phyloP scores from a whole-genome alignment of 768 basidiomycete genomes.

The Boletus subcaerulescens region DNA sequence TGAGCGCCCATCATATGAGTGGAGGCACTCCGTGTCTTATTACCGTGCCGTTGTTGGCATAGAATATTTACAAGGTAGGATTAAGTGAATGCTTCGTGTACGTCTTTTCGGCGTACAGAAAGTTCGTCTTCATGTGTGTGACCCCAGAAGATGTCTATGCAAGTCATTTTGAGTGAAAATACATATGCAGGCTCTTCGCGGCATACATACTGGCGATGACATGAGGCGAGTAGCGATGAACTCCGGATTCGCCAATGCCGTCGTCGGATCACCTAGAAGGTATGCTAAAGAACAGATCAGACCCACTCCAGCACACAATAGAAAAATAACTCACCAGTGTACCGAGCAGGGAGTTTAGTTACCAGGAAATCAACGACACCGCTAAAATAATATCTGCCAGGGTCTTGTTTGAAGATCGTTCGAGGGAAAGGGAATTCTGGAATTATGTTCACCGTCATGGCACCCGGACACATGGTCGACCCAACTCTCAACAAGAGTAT shows the following conservation, averaged over 20 bases:
- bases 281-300: neutral
- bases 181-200: no score
- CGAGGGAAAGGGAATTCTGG: neutral
- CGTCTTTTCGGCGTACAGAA: no score
- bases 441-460: neutral
- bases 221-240: neutral
- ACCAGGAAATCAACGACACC: neutral
- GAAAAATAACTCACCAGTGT: neutral
- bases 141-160: no score
- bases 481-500: neutral
- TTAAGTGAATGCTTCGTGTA: no score
- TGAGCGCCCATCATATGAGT: conserved; percentile 79
- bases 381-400: neutral
- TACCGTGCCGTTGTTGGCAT: conserved; percentile 28
- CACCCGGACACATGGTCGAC: neutral
- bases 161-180: no score
- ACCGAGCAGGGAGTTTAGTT: neutral
- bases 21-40: conserved; percentile 76
- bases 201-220: no score
- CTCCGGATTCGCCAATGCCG: neutral
- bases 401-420: neutral
- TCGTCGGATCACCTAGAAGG: neutral
- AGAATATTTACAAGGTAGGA: no score
- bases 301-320: neutral
- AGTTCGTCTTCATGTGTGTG: no score